phyloP scores from a whole-genome alignment of 139 green algal genomes.

The Volvox reticuliferus region DNA sequence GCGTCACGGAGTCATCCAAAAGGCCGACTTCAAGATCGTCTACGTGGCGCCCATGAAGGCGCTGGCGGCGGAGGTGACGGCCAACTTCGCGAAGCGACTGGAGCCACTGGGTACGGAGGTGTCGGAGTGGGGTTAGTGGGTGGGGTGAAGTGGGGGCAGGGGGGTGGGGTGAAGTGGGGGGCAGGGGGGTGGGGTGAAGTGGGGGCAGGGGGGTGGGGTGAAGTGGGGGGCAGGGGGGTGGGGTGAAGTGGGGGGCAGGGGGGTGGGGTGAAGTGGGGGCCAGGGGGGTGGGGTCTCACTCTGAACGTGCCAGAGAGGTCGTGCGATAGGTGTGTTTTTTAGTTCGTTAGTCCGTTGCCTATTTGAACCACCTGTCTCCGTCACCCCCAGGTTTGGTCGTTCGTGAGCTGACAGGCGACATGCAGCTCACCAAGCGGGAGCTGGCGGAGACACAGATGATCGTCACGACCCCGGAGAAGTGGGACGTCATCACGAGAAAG shows the following conservation, averaged over 20 bases:
- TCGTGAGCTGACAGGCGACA: constrained; percentile 94
- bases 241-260: neutral
- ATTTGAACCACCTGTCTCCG: neutral
- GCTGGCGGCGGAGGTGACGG: constrained; percentile 90
- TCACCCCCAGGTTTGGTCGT: constrained; percentile 76
- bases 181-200: neutral
- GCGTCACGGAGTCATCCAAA: constrained; percentile 78
- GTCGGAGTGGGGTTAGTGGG: constrained; percentile 32
- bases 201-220: neutral
- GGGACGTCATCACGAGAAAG: constrained; percentile 99
- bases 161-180: no score
- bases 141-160: neutral
- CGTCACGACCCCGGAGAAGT: constrained; percentile 99
- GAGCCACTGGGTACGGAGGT: constrained; percentile 85
- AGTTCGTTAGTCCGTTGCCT: neutral
- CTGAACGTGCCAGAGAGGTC: no score
- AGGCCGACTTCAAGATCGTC: constrained; percentile 89
- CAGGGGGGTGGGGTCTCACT: neutral
- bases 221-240: neutral
- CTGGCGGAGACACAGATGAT: constrained; percentile 98
- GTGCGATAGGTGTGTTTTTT: no score
- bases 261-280: neutral
- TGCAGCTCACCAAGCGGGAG: constrained; percentile 96
- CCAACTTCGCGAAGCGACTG: constrained; percentile 89
- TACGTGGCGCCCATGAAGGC: constrained; percentile 99